A percentile compares a stretch with the other conserved stretches of the same genome.
Conservation (phyloP, 2,329 filamentous ascomycete genomes). For the Aspergillus sergii region DNA sequence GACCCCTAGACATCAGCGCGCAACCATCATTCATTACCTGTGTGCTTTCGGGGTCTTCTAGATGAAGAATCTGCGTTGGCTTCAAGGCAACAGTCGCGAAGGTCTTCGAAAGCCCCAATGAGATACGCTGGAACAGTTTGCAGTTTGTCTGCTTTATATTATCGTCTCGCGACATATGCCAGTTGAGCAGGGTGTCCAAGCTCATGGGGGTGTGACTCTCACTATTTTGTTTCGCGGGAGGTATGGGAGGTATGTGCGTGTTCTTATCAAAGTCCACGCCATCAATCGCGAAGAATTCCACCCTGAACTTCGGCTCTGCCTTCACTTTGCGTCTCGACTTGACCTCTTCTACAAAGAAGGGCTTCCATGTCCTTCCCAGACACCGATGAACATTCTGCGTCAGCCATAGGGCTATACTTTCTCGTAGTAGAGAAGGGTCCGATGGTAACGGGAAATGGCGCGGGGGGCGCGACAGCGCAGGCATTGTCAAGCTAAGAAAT, state of each 20-base stretch:
- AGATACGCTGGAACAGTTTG: slow-evolving; percentile 49
- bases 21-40: slow-evolving; percentile 57
- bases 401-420: slow-evolving; percentile 45
- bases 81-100: slow-evolving; percentile 40
- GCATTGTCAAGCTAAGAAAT: slow-evolving; percentile 46
- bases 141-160: slow-evolving; percentile 44
- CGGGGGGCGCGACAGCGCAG: slow-evolving; percentile 32
- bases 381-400: slow-evolving; percentile 41
- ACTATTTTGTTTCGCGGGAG: slow-evolving; percentile 27
- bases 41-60: slow-evolving; percentile 30
- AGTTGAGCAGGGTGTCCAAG: slow-evolving; percentile 45
- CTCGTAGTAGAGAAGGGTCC: slow-evolving; percentile 31
- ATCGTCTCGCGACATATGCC: slow-evolving; percentile 44
- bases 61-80: slow-evolving; percentile 40
- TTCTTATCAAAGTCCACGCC: slow-evolving; percentile 41
- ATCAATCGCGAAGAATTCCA: slow-evolving; percentile 49
- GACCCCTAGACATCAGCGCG: slow-evolving; percentile 54
- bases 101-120: slow-evolving; percentile 49
- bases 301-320: slow-evolving; percentile 30
- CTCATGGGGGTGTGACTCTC: slow-evolving; percentile 39
- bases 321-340: slow-evolving; percentile 34
- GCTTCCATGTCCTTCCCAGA: slow-evolving; percentile 47
- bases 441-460: slow-evolving; percentile 24
- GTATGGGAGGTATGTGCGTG: slow-evolving; percentile 14
- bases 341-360: slow-evolving; percentile 47